Base-by-base conservation (phyloP, 2,329 filamentous ascomycete genomes). In the Paecilomyces fulvus region DNA sequence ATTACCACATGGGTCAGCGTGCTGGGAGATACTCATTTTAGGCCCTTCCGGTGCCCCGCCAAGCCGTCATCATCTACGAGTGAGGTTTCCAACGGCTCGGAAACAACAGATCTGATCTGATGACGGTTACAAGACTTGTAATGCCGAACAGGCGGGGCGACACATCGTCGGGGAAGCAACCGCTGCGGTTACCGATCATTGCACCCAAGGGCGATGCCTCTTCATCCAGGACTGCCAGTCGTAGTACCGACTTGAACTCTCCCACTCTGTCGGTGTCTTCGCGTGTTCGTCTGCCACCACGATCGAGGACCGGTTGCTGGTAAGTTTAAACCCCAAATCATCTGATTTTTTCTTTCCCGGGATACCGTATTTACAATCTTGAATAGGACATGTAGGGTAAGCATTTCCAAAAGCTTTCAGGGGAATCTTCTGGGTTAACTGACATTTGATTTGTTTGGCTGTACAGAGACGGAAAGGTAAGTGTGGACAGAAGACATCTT, bases 231-330 rank as follows among this genome's bases (percentile, higher is more conserved):
- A 70, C 66, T 56, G 60, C 70, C 54, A 67, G 69, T 65, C 56
- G 67, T 61, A 61, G 64, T 63, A 56, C 63, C 65, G 63, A 66
- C 62, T 58, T 70, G 63, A 60, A 63, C 60, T 51, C 60, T 52
- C 55, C 54, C 66, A 67, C 63, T 52, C 56, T 71, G 23, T 67
- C 69, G 52, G 67, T 70, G 50, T 70, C 72, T 54, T 68, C 71
- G 43, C 73, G 75, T 52, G 66, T 78, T 23, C 75, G 79, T 53
- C 70, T 81, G 12, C 79, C 79, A 46, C 79, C 80, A 55, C 74
- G 79, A 55, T 81, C 79, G 51, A 70, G 79, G 58, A 80, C 78
- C 31, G 79, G 79, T 56, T 82, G 79, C 63, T 81, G 79, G 76
- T 77, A 68, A 63, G 74, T 46, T 51, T 56, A 33, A 50, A 54